phyloP scores from a whole-genome alignment of 257 asterid species.

The Ophiorrhiza pumila region DNA sequence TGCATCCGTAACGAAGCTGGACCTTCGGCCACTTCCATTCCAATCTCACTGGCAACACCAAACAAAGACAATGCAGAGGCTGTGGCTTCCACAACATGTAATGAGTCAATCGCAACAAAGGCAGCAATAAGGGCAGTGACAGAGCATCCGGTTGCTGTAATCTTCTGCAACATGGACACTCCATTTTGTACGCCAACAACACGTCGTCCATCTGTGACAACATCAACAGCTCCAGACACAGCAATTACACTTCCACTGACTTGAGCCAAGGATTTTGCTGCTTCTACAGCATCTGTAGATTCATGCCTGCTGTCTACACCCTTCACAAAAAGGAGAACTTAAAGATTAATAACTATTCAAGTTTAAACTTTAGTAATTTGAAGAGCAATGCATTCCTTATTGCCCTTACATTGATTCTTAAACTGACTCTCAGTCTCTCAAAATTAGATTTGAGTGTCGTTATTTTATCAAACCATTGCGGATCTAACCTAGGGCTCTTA shows the following conservation, averaged over 20 bases:
- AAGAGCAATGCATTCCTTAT: not conserved
- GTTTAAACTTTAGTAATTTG: not conserved
- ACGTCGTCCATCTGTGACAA: constrained; percentile 67
- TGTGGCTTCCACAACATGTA: constrained; percentile 66
- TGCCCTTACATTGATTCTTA: not conserved
- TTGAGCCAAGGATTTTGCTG: constrained; percentile 72
- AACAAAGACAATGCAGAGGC: constrained; percentile 77
- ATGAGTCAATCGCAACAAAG: constrained; percentile 65
- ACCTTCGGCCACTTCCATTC: constrained; percentile 58
- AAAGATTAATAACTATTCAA: not conserved
- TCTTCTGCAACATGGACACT: constrained; percentile 75
- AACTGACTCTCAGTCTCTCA: not conserved
- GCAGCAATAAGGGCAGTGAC: constrained; percentile 85
- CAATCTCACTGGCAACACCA: constrained; percentile 73
- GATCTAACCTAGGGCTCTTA: not conserved
- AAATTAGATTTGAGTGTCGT: not conserved
- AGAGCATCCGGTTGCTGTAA: constrained; percentile 91
- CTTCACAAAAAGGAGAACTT: constrained; percentile 30
- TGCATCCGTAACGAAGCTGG: constrained; percentile 76
- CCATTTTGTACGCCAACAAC: constrained; percentile 71
- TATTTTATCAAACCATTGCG: not conserved
- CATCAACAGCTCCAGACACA: constrained; percentile 79
- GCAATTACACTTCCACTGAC: constrained; percentile 57
- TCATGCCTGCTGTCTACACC: constrained; percentile 71
- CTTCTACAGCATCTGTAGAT: constrained; percentile 69